These are phyloP conservation scores for Artemisia tridentata DNA, from an alignment of 129 eudicot species.

Conservation along the genomic window DNA sequence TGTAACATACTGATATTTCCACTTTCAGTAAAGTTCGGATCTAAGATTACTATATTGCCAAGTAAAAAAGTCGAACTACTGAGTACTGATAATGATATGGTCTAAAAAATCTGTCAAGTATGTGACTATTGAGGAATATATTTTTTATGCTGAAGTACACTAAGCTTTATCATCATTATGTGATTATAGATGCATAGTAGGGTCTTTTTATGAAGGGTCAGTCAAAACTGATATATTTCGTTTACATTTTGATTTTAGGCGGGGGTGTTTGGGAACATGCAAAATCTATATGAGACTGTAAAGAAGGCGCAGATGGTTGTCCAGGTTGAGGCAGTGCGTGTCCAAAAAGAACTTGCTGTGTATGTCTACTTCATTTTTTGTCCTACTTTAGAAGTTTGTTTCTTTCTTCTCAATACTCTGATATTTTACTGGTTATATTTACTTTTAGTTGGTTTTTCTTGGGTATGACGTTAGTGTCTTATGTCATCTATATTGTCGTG, in stretches of 20 bases:
- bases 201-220: not conserved
- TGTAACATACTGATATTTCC: no score
- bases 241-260: slow-evolving; percentile 42
- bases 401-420: not conserved
- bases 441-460: not conserved
- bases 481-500: slow-evolving; percentile 21
- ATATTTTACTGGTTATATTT: not conserved
- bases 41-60: not conserved
- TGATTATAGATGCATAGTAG: slow-evolving; percentile 9
- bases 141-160: not conserved
- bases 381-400: not conserved
- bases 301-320: slow-evolving; percentile 96
- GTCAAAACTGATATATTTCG: slow-evolving; percentile 24
- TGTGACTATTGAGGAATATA: not conserved
- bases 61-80: not conserved
- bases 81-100: slow-evolving; percentile 4
- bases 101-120: not conserved
- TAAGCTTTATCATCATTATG: not conserved
- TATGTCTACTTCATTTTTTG: slow-evolving; percentile 29
- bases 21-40: slow-evolving; percentile 4
- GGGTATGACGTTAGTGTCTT: not conserved
- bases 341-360: slow-evolving; percentile 89
- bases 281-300: slow-evolving; percentile 82
- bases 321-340: slow-evolving; percentile 90
- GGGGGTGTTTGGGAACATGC: slow-evolving; percentile 89